Base-by-base conservation (phyloP, 257 asterid species). In the Agastache rugosa region DNA sequence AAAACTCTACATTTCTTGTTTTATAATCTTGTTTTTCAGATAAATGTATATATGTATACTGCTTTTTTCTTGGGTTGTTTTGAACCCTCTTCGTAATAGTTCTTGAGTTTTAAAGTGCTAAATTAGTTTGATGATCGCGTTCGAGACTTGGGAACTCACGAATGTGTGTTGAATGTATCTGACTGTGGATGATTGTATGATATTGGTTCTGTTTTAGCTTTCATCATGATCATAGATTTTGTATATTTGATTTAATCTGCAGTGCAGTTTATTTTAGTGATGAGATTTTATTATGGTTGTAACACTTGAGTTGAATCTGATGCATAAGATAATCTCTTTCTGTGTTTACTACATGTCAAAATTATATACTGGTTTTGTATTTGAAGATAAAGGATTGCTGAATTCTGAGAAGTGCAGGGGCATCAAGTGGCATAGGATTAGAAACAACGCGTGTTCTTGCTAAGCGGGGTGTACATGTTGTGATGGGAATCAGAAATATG, bases 371-470 rank as follows among this genome's bases (percentile, higher is more conserved):
- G 9, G 20, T 56, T 12, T 23, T 37, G 7, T 39, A 8, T 39
- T 8, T 39, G 12, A 39, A 39, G 44, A 39, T 39, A 39, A 31
- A 3, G 11, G 44, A 8, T n/a, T 41, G 54, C 3, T 41, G 55
- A 42, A 9, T 20, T 9, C 11, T 23, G 19, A 27, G 69, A 45
- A 15, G 58, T 78, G 70, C 85, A 91, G 98, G 98, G 81, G 95
- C 97, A 11, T 86, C 97, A 9, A 90, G 97, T 65, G 97, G 98
- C 35, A 91, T 94, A 50, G 98, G 98, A 20, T 56, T 90, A 20
- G 98, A 94, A 79, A 91, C 97, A 3, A 77, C 97, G 3, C 96
- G 97, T 41, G 96, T 90, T 78, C 97, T 91, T 58, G 97, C 97
- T 1, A 60, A 88, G 75, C 96, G 95, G 1, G 98, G 98, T 1